Percentiles rank a stretch among this genome's conserved stretches.
These are phyloP conservation scores for Boletellus emodensis DNA, from an alignment of 768 basidiomycete genomes.

Conservation along the genomic window DNA sequence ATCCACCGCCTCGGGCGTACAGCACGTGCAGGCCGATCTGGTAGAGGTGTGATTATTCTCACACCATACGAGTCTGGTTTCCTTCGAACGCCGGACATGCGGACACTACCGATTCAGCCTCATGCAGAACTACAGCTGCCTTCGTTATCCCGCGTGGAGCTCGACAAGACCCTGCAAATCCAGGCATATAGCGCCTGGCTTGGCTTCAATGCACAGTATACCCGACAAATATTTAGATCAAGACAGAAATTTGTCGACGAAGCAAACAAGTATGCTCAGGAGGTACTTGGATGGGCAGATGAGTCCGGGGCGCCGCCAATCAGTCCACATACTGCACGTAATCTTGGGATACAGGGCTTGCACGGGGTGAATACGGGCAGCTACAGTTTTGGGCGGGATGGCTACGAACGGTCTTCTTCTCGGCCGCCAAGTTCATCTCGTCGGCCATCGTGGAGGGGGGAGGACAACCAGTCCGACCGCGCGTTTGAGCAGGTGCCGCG, in stretches of 20 bases:
- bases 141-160: constrained; percentile 13
- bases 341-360: constrained; percentile 45
- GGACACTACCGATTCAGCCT: constrained; percentile 37
- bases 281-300: constrained; percentile 37
- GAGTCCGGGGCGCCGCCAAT: constrained; percentile 35
- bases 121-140: constrained; percentile 28
- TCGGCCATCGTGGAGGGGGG: constrained; percentile 9
- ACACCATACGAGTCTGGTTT: constrained; percentile 49
- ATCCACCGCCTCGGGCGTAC: constrained; percentile 78
- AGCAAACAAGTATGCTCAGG: constrained; percentile 35
- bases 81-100: constrained; percentile 38
- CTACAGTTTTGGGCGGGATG: not conserved
- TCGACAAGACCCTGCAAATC: constrained; percentile 40
- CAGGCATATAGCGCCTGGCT: constrained; percentile 54
- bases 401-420: constrained; percentile 4
- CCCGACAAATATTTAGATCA: constrained; percentile 37
- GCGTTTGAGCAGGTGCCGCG: constrained; percentile 1
- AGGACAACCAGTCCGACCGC: not conserved
- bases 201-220: constrained; percentile 50
- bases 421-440: constrained; percentile 1
- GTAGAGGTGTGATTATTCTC: constrained; percentile 56
- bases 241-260: constrained; percentile 37
- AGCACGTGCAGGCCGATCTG: constrained; percentile 66
- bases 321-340: constrained; percentile 43
- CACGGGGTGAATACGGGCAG: constrained; percentile 21